Evolutionary conservation across 1,139 yeast genomes (phyloP).

Genomic region (Candida tetrigidarum): DNA sequence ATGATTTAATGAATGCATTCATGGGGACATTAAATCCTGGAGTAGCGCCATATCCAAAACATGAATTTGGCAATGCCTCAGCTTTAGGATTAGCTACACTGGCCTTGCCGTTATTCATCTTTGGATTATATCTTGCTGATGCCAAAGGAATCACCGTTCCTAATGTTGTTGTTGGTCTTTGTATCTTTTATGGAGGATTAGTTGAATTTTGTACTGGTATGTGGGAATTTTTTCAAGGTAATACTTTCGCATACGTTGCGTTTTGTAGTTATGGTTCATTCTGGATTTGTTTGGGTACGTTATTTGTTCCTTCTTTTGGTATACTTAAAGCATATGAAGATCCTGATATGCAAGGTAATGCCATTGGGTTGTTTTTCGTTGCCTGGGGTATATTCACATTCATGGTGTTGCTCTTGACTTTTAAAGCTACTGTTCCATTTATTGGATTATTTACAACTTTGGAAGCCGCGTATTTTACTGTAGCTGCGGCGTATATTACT

Average conservation of each 20-base stretch:
- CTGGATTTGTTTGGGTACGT: slow-evolving; percentile 46
- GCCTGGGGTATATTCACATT: slow-evolving; percentile 52
- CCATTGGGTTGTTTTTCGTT: slow-evolving; percentile 45
- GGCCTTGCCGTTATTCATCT: slow-evolving; percentile 51
- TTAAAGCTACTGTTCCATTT: slow-evolving; percentile 49
- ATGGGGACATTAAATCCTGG: slow-evolving; percentile 45
- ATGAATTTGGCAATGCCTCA: slow-evolving; percentile 57
- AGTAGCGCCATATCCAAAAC: slow-evolving; percentile 35
- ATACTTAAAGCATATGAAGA: slow-evolving; percentile 62
- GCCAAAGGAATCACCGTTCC: slow-evolving; percentile 45
- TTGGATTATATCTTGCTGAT: slow-evolving; percentile 45
- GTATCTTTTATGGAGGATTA: slow-evolving; percentile 50
- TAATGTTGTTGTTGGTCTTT: slow-evolving; percentile 46
- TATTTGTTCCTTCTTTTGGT: slow-evolving; percentile 44
- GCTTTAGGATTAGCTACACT: slow-evolving; percentile 64
- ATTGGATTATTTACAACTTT: slow-evolving; percentile 39
- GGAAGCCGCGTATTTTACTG: slow-evolving; percentile 42
- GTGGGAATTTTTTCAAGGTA: slow-evolving; percentile 50
- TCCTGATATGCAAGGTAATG: slow-evolving; percentile 30
- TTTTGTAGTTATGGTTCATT: slow-evolving; percentile 48
- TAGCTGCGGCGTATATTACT: slow-evolving; percentile 46
- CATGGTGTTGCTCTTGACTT: slow-evolving; percentile 40
- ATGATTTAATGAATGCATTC: slow-evolving; percentile 43
- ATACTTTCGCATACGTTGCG: slow-evolving; percentile 47
- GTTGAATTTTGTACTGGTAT: slow-evolving; percentile 54